phyloP scores from a whole-genome alignment of 83 land plant species.

The Thuja plicata region DNA sequence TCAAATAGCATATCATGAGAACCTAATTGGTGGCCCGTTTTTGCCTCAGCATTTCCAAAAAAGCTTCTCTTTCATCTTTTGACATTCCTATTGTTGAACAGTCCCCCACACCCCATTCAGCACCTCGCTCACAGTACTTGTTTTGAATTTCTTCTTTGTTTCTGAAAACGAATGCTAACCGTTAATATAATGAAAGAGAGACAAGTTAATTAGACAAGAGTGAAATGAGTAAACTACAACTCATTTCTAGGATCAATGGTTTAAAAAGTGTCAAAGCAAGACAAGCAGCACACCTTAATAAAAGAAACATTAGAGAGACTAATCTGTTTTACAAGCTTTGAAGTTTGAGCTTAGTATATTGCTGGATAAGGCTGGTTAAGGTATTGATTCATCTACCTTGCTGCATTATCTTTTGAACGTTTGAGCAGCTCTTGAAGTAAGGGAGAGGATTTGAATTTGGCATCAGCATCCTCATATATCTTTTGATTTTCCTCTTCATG shows the following conservation, averaged over 20 bases:
- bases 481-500: slow-evolving; percentile 76
- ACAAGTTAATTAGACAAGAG: background rate
- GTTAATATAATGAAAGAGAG: too few species aligned
- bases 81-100: slow-evolving; percentile 83
- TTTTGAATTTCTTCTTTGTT: slow-evolving; percentile 70
- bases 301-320: background rate
- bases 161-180: slow-evolving; percentile 42
- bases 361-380: background rate
- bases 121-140: slow-evolving; percentile 95
- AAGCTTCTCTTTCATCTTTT: slow-evolving; percentile 63
- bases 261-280: background rate
- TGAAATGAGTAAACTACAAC: background rate
- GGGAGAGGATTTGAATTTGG: slow-evolving; percentile 75
- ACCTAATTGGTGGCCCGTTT: slow-evolving; percentile 11
- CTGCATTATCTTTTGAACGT: slow-evolving; percentile 76
- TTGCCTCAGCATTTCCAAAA: slow-evolving; percentile 65
- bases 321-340: background rate
- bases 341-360: background rate
- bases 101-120: slow-evolving; percentile 99
- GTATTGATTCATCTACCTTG: slow-evolving; percentile 40
- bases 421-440: slow-evolving; percentile 78
- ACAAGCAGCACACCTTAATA: background rate
- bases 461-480: slow-evolving; percentile 80
- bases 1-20: background rate
- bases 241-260: background rate